Percentiles rank a stretch among this genome's conserved stretches.
phyloP scores from a whole-genome alignment of 129 eudicot species.

The Solidago caesia region DNA sequence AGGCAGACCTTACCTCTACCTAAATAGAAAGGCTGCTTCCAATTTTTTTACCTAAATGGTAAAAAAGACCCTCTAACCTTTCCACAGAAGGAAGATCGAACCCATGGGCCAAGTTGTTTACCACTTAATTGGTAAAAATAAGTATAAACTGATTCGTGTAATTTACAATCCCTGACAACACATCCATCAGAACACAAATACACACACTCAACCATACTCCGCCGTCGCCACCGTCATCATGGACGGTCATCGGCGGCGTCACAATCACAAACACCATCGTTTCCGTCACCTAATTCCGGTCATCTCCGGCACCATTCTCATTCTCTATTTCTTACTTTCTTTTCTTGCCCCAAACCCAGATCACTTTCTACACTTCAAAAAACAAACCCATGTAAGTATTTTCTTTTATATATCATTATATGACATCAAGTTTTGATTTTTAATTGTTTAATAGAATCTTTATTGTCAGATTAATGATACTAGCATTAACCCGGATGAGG shows the following conservation, averaged over 20 bases:
- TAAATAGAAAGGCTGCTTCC: too few relatives aligned
- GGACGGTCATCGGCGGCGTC: slow-evolving; percentile 57
- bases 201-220: not conserved
- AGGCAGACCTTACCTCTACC: too few relatives aligned
- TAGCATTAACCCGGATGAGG: slow-evolving; percentile 5
- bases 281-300: slow-evolving; percentile 43
- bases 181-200: too few relatives aligned
- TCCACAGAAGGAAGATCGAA: too few relatives aligned
- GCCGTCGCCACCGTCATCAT: slow-evolving; percentile 15
- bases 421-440: not conserved
- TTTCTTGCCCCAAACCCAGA: slow-evolving; percentile 71
- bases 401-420: not conserved
- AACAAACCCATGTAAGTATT: slow-evolving; percentile 29
- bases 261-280: slow-evolving; percentile 36
- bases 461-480: slow-evolving; percentile 27
- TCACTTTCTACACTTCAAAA: slow-evolving; percentile 35
- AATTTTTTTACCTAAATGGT: too few relatives aligned
- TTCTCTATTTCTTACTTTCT: slow-evolving; percentile 52
- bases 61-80: too few relatives aligned
- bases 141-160: too few relatives aligned
- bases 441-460: not conserved
- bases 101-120: too few relatives aligned
- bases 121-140: too few relatives aligned
- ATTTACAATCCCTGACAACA: too few relatives aligned
- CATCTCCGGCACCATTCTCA: slow-evolving; percentile 51